Evolutionary conservation across 257 asterid genomes (phyloP).

Genomic region (Linaria vulgaris): DNA sequence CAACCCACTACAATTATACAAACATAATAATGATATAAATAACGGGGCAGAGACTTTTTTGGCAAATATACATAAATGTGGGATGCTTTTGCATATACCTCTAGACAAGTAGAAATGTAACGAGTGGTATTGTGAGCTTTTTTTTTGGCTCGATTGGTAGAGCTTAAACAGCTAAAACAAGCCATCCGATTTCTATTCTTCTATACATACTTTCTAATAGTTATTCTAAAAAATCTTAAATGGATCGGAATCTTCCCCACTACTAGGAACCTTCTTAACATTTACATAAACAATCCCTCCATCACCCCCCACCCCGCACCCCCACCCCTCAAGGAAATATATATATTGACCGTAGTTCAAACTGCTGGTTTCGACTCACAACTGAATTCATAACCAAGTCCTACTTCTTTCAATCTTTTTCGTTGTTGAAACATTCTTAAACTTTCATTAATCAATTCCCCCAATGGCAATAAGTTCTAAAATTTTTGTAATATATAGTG

Average conservation of each 20-base stretch:
- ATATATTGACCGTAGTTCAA: too few relatives aligned
- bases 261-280: slow-evolving; percentile 10
- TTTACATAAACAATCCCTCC: background rate
- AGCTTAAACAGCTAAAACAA: slow-evolving; percentile 21
- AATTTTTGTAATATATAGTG: background rate
- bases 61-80: too few relatives aligned
- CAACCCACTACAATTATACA: too few relatives aligned
- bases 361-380: too few relatives aligned
- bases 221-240: background rate
- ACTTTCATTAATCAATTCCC: background rate
- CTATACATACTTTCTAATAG: background rate
- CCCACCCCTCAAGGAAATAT: background rate
- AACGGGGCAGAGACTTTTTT: too few relatives aligned
- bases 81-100: too few relatives aligned
- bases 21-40: too few relatives aligned
- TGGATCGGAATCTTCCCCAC: slow-evolving; percentile 28
- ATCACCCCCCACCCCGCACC: too few relatives aligned
- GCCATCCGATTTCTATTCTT: slow-evolving; percentile 22
- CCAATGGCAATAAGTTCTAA: slow-evolving; percentile 26
- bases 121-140: background rate
- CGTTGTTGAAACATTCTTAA: background rate
- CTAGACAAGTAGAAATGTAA: too few relatives aligned
- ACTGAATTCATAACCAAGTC: too few relatives aligned
- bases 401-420: background rate
- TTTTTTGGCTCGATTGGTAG: background rate